Conservation (phyloP, 108 stramenopile species). For the Fistulifera pelliculosa region DNA sequence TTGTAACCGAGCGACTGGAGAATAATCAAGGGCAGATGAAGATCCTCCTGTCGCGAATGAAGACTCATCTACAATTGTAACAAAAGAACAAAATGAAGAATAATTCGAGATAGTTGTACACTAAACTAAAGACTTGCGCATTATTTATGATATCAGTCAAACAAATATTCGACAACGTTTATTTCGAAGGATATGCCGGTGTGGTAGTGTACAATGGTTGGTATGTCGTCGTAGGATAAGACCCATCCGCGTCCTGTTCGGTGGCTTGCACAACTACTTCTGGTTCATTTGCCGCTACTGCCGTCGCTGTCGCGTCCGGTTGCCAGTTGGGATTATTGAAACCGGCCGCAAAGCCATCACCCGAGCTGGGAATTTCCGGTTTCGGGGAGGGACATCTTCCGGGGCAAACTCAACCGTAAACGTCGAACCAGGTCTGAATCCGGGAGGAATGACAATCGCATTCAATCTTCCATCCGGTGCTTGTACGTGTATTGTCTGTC, state of each 20-base stretch:
- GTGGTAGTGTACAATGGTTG: constrained; percentile 17
- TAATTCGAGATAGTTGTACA: no score
- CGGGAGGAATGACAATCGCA: constrained; percentile 63
- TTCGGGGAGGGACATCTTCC: constrained; percentile 20
- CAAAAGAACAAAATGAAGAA: no score
- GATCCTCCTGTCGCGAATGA: no score
- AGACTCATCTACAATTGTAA: no score
- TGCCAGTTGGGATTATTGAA: constrained; percentile 23
- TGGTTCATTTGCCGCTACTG: constrained; percentile 4
- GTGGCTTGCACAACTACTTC: background rate
- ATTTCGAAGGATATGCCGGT: constrained; percentile 9
- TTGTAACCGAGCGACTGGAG: constrained; percentile 3
- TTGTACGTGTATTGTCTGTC: constrained; percentile 71
- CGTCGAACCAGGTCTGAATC: constrained; percentile 73
- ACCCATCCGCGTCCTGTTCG: constrained; percentile 9
- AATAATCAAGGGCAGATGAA: no score
- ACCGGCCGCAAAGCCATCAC: constrained; percentile 22
- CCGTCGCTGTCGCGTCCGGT: constrained; percentile 11
- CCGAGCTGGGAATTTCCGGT: constrained; percentile 7
- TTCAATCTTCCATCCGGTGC: constrained; percentile 74
- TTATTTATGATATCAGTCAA: no score
- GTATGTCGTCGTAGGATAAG: constrained; percentile 23
- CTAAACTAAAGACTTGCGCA: no score
- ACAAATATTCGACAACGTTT: no score
- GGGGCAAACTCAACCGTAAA: constrained; percentile 81